These are phyloP conservation scores for Fagus crenata DNA, from an alignment of 306 rosid genomes.

Conservation along the genomic window DNA sequence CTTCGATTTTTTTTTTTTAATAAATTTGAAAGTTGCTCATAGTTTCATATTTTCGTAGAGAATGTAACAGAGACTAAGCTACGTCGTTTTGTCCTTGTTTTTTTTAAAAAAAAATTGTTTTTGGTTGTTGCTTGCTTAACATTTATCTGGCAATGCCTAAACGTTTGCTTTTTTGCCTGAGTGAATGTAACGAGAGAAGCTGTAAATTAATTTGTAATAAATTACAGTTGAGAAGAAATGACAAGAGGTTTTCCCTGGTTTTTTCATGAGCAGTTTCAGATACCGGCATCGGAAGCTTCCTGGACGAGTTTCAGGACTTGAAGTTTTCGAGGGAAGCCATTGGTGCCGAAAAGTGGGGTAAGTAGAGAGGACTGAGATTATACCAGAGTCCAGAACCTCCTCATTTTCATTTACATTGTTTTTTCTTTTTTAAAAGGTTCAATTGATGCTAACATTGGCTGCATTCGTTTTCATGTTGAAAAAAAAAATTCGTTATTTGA, in stretches of 20 bases:
- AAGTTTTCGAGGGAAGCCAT: slow-evolving; percentile 38
- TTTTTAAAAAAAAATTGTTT: too few species aligned
- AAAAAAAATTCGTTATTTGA: neutral
- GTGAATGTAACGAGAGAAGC: neutral
- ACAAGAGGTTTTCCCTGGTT: neutral
- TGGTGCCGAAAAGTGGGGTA: slow-evolving; percentile 62
- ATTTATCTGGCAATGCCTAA: neutral
- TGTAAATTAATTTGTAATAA: neutral
- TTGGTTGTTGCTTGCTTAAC: too few species aligned
- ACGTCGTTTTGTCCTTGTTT: too few species aligned
- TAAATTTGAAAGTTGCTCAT: neutral
- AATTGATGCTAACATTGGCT: neutral
- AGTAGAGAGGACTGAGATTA: slow-evolving; percentile 20
- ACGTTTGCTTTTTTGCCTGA: neutral
- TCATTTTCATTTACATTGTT: neutral
- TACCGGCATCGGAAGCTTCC: slow-evolving; percentile 76
- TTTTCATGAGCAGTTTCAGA: slow-evolving; percentile 62
- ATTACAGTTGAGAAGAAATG: neutral
- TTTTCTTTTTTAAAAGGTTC: neutral
- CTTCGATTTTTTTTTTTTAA: neutral
- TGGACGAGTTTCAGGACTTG: slow-evolving; percentile 60
- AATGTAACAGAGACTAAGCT: too few species aligned
- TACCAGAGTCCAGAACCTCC: neutral
- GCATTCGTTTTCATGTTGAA: neutral
- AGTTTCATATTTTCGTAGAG: neutral